phyloP scores from a whole-genome alignment of 1,139 yeast genomes.

The Protomyces inundatus region DNA sequence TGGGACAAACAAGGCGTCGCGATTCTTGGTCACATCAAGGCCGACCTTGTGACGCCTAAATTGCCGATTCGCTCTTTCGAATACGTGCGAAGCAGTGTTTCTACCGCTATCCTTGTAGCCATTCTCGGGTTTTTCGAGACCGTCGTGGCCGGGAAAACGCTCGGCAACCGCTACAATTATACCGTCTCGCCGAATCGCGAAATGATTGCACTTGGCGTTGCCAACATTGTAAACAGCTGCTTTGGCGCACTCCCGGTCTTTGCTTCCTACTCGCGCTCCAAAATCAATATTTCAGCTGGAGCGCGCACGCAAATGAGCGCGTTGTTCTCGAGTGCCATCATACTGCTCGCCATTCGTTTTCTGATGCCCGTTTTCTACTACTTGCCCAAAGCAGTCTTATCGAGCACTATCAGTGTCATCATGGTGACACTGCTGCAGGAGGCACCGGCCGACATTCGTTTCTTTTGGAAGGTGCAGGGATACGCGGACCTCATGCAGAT shows the following conservation, averaged over 20 bases:
- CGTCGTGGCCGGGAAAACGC: constrained; percentile 80
- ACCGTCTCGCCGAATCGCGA: constrained; percentile 48
- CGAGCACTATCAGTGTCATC: constrained; percentile 74
- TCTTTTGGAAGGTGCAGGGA: constrained; percentile 70
- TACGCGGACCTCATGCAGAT: constrained; percentile 73
- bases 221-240: constrained; percentile 60
- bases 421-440: constrained; percentile 79
- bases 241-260: constrained; percentile 86
- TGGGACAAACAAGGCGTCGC: constrained; percentile 59
- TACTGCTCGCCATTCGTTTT: constrained; percentile 59
- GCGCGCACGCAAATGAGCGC: constrained; percentile 85
- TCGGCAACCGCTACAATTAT: constrained; percentile 39
- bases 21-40: constrained; percentile 63
- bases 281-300: constrained; percentile 77
- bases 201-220: constrained; percentile 59
- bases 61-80: constrained; percentile 47
- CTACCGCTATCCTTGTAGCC: constrained; percentile 61
- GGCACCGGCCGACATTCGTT: constrained; percentile 71
- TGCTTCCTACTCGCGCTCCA: constrained; percentile 95
- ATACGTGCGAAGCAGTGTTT: constrained; percentile 41
- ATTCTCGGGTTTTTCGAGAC: constrained; percentile 90
- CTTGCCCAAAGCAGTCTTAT: constrained; percentile 74
- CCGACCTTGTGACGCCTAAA: constrained; percentile 42
- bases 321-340: constrained; percentile 66
- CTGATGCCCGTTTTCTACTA: constrained; percentile 62